Evolutionary conservation across 2,329 filamentous ascomycete species (phyloP), one percentile per base, ranked within the genome.

Genomic region (Xylaria sp.): DNA sequence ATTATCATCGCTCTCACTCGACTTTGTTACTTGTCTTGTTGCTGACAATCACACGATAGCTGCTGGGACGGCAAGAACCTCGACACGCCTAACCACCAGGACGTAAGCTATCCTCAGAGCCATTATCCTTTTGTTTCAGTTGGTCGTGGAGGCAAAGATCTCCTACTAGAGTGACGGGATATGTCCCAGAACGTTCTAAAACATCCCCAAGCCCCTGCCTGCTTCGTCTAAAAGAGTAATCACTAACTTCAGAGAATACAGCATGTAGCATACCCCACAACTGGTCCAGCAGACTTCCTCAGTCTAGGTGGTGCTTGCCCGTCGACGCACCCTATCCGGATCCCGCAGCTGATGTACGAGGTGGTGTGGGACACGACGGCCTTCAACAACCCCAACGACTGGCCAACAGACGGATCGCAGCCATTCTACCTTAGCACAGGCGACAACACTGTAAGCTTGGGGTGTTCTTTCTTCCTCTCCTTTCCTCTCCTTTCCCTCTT

Each of bases 31-130:
- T 1, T n/a, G n/a, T 47, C 23, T 25, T 21, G 2, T 1, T 47
- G 5, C 50, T 60, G n/a, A 44, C 66, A 84, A 84, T 87, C 75
- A 82, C 23, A 32, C 16, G 88, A 9, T 16, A 75, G 73, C n/a
- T 88, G 86, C 80, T 88, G 86, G 86, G 81, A 88, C 63, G 86
- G 86, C 21, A 79, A 79, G 58, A 81, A 86, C 70, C 71, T 84
- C 53, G 84, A 87, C 73, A 79, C 81, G 16, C 68, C 79, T 0
- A 81, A 87, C 76, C 84, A 87, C 76, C 81, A 81, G 64, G 84
- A 78, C 55, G 32, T 35, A 35, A 35, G 32, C 32, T 8, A 35
- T 35, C 32, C 32, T n/a, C 32, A 35, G 32, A 35, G 32, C 32
- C 32, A 35, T 35, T 10, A 35, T 35, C 10, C 10, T 35, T 10